Conservation (phyloP, 257 asterid genomes). For the Lycium ferocissimum region DNA sequence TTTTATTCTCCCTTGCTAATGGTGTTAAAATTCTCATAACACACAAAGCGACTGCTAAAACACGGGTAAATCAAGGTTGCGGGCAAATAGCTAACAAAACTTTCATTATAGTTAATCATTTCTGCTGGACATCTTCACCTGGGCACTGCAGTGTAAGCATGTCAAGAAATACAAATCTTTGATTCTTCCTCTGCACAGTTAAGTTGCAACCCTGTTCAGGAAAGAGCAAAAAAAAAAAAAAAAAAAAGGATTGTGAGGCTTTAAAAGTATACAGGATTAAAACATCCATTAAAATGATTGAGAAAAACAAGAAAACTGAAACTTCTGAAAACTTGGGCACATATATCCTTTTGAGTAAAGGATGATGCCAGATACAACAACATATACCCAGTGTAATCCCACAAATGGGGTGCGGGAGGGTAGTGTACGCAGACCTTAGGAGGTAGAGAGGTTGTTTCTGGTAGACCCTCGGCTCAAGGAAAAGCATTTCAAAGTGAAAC, state of each 20-base stretch:
- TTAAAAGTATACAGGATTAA: background rate
- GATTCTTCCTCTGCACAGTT: constrained; percentile 62
- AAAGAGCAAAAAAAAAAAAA: constrained; percentile 12
- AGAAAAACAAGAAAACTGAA: background rate
- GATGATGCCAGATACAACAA: background rate
- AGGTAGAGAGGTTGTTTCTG: too few relatives aligned
- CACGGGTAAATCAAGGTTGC: background rate
- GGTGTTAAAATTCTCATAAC: background rate
- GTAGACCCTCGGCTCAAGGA: too few relatives aligned
- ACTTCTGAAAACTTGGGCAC: background rate
- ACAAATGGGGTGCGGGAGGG: too few relatives aligned
- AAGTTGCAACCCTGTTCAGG: constrained; percentile 86
- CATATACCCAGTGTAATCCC: too few relatives aligned
- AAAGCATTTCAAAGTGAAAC: too few relatives aligned
- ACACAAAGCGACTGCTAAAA: background rate
- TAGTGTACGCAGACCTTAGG: too few relatives aligned
- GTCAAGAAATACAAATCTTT: constrained; percentile 74
- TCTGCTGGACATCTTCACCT: constrained; percentile 54
- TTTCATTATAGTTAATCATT: background rate
- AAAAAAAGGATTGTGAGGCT: background rate
- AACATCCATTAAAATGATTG: background rate
- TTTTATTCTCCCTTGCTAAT: background rate
- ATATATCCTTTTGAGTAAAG: background rate
- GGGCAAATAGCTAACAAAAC: constrained; percentile 18
- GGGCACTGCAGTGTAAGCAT: constrained; percentile 56